Base-by-base conservation (phyloP, 2,329 filamentous ascomycete species). In the Colletotrichum cuscutae region DNA sequence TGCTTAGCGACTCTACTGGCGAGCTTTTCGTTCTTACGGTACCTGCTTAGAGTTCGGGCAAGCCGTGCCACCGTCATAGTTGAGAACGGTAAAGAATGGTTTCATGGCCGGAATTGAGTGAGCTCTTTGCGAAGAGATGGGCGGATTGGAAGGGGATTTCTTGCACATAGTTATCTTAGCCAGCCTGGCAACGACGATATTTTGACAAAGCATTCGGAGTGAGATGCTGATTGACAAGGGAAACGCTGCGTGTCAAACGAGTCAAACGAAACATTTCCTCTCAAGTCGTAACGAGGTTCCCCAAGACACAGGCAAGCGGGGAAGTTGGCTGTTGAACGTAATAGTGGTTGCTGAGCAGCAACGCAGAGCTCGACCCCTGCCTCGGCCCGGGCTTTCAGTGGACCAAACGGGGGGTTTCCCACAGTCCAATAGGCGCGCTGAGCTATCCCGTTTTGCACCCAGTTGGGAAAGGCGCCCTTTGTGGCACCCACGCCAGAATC, bases 1-100 rank as follows among this genome's bases (percentile, higher is more conserved):
- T 93, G 83, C 88, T 84, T 72, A 90, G 87, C 13, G 92, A 93
- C 78, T 79, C 84, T n/a, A 91, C 90, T 0, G 91, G 91, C 13
- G 91, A 94, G 83, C 86, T 94, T 46, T 93, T 89, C 76, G 87
- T 93, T 3, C 77, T 90, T 67, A 73, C 71, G n/a, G 67, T 70
- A 13, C 67, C 71, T 37, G 46, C 61, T 26, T 73, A 73, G 61
- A 37, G 26, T 9, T 35, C 22, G 28, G 46, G 13, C n/a, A 56
- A 58, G 49, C 19, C 8, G 12, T 71, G 35, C 35, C 65, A 35
- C 32, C 49, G 46, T 49, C 8, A 46, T 3, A 5, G 19, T 8
- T 24, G 22, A 65, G 42, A 19, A 13, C 11, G 7, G 49, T n/a
- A 4, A 15, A 35, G 30, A 5, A 2, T 13, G 2, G 46, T 53